Conservation (phyloP, 257 asterid genomes). For the Anisodus acutangulus region DNA sequence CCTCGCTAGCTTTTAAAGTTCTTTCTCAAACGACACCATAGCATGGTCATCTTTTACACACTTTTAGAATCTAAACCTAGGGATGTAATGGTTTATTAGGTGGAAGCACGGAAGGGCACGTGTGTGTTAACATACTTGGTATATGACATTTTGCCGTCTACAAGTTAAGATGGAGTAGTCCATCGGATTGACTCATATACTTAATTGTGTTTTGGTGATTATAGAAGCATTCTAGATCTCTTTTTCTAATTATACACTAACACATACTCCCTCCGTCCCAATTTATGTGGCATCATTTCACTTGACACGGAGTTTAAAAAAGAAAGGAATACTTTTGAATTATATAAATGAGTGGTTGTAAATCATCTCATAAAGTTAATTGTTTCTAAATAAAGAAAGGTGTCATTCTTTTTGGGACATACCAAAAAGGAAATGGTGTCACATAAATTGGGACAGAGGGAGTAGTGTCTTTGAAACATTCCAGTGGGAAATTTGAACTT, state of each 20-base stretch:
- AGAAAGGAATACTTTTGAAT: no score
- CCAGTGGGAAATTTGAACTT: not conserved
- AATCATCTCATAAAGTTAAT: no score
- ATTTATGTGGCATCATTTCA: no score
- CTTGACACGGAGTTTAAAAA: no score
- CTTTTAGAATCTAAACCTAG: not conserved
- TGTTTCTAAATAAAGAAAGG: no score
- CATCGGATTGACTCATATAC: not conserved
- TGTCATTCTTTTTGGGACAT: no score
- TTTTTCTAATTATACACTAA: not conserved
- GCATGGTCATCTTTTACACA: not conserved
- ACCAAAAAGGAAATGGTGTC: no score
- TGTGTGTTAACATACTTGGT: not conserved
- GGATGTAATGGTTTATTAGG: not conserved
- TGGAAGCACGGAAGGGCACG: not conserved
- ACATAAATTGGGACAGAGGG: no score
- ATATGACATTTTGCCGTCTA: not conserved
- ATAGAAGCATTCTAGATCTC: not conserved
- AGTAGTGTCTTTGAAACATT: not conserved
- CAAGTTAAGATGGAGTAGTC: not conserved
- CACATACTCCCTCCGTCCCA: not conserved
- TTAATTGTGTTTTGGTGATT: not conserved
- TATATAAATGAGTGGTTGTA: no score
- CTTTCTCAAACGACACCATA: not conserved
- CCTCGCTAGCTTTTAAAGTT: no score